Conservation (phyloP, 1,284 basidiomycete species). For the Tylopilus sp. region DNA sequence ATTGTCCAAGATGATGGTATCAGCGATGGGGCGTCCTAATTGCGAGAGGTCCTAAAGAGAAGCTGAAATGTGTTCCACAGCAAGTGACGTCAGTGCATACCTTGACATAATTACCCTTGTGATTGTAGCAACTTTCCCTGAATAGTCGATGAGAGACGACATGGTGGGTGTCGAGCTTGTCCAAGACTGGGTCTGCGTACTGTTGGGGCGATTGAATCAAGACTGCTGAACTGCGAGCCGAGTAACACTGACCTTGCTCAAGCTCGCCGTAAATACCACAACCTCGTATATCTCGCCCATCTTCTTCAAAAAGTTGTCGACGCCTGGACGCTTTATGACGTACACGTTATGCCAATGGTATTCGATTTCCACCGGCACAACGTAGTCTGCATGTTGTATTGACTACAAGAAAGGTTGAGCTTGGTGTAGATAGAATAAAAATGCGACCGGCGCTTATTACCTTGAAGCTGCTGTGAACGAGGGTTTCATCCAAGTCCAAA, state of each 20-base stretch:
- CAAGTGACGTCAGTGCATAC: conserved; percentile 39
- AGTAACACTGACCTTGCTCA: conserved; percentile 74
- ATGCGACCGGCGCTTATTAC: conserved; percentile 38
- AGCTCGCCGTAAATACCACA: conserved; percentile 95
- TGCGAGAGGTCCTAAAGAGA: conserved; percentile 85
- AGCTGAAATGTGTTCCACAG: conserved; percentile 11
- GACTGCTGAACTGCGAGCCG: background rate
- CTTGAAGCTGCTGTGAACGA: conserved; percentile 93
- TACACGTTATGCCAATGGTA: conserved; percentile 98
- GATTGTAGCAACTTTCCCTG: conserved; percentile 98
- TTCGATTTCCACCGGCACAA: conserved; percentile 99
- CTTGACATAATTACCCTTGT: conserved; percentile 99
- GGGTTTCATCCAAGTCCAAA: conserved; percentile 92
- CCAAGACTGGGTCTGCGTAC: conserved; percentile 98
- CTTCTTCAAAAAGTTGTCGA: conserved; percentile 92
- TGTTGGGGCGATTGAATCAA: conserved; percentile 32
- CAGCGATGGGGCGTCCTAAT: conserved; percentile 86
- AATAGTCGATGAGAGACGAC: conserved; percentile 96
- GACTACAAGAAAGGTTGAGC: conserved; percentile 51
- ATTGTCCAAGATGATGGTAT: conserved; percentile 98
- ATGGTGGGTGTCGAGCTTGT: conserved; percentile 90
- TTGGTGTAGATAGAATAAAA: background rate
- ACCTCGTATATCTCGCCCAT: conserved; percentile 99
- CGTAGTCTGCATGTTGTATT: conserved; percentile 94
- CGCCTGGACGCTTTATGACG: conserved; percentile 97